Evolutionary conservation across 1,139 yeast genomes (phyloP), one percentile per base, ranked within the genome.

Genomic region (Pichia sp.): DNA sequence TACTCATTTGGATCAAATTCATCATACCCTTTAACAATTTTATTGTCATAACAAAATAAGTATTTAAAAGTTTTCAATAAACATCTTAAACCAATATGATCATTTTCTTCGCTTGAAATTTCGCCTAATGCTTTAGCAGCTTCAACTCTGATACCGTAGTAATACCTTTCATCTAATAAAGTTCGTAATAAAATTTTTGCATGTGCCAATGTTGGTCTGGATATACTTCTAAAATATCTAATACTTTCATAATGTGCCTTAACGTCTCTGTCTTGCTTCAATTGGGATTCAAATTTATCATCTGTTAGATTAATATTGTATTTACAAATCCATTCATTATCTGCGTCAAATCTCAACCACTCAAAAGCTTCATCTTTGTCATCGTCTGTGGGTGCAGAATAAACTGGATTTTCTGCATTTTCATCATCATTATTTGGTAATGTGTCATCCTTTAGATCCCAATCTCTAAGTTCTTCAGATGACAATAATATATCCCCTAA

Each of bases 291-390:
- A 64, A 79, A 92, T 97, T 92, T 94, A 62, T 88, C 86, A 60
- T 89, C 97, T 0, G 96, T 96, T 64, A 90, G 97, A 56, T 83
- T 85, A 35, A 94, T 80, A 53, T 82, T 76, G 27, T 87, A 72
- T 55, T 77, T 78, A 49, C 95, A 88, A 44, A 94, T 85, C 99
- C 99, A 94, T 64, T 94, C 98, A 60, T 85, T 86, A 65, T 94
- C 99, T 0, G 97, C 90, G 67, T 94, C 99, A 11, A 90, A 88
- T 57, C 99, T 74, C 39, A 94, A 75, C 99, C 99, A 94, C 61
- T 94, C 98, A 67, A 89, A 94, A 0, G 97, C 96, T 62, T 92
- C 97, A 37, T 45, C 53, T 29, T 50, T 48, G 12, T 48, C 53
- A 7, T 48, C 51, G 20, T 49, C 52, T 9, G 25, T 25, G 77